These are phyloP conservation scores for Hanseniaspora uvarum DNA, from an alignment of 1,139 yeast genomes.

Conservation along the genomic window DNA sequence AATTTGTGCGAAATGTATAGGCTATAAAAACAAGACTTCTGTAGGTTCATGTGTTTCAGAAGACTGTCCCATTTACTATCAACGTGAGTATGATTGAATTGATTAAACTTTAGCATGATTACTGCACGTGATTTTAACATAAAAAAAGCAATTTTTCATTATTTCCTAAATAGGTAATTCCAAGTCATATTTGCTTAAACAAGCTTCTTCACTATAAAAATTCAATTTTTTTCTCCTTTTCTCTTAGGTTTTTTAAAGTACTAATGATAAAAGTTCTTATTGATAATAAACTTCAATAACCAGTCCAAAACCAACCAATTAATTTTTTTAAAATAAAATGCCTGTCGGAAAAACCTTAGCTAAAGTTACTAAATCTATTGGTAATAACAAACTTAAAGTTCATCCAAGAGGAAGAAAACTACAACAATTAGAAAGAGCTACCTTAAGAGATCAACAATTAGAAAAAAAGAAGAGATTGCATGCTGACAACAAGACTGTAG, in stretches of 20 bases:
- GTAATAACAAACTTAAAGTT: slow-evolving; percentile 37
- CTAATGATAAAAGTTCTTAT: not conserved
- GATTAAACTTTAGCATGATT: not conserved
- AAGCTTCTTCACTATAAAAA: not conserved
- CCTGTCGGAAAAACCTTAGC: slow-evolving; percentile 65
- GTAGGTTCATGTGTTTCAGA: slow-evolving; percentile 30
- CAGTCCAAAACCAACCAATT: not conserved
- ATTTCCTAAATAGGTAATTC: slow-evolving; percentile 5
- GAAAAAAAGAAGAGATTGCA: slow-evolving; percentile 46
- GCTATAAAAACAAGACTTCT: not conserved
- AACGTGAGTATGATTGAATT: slow-evolving; percentile 23
- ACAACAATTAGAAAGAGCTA: slow-evolving; percentile 75
- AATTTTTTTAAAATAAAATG: too few species aligned
- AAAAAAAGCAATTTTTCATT: not conserved
- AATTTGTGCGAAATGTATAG: slow-evolving; percentile 10
- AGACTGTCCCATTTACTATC: slow-evolving; percentile 35
- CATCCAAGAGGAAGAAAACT: slow-evolving; percentile 87
- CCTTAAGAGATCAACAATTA: slow-evolving; percentile 66
- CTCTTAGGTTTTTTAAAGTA: too few species aligned
- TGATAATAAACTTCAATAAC: not conserved
- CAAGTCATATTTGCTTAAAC: not conserved
- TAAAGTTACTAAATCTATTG: slow-evolving; percentile 58
- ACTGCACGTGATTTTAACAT: not conserved
- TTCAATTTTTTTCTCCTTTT: too few species aligned
- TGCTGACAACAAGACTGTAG: slow-evolving; percentile 50